Conservation (phyloP, 495 filamentous ascomycete species). For the Penicillium flavigenum region DNA sequence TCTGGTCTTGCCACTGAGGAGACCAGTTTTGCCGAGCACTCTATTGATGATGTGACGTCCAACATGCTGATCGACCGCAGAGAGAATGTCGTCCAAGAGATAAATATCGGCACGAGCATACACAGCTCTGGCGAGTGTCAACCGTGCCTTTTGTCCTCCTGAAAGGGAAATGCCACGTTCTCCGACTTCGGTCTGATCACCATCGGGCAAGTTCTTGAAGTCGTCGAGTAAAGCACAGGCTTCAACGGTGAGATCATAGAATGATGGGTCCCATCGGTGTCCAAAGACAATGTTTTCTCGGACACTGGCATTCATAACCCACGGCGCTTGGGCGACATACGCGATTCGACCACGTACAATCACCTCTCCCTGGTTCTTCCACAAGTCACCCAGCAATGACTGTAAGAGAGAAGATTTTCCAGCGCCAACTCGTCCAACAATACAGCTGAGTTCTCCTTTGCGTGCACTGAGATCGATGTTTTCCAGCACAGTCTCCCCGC, state of each 20-base stretch:
- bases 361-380: slow-evolving; percentile 85
- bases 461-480: slow-evolving; percentile 83
- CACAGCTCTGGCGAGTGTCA: slow-evolving; percentile 93
- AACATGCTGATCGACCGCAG: slow-evolving; percentile 97
- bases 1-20: slow-evolving; percentile 83
- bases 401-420: slow-evolving; percentile 94
- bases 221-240: slow-evolving; percentile 92
- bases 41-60: slow-evolving; percentile 91
- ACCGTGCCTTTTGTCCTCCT: slow-evolving; percentile 92
- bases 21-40: slow-evolving; percentile 81
- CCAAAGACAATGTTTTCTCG: slow-evolving; percentile 97
- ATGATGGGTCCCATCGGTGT: slow-evolving; percentile 88
- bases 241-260: slow-evolving; percentile 92
- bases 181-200: slow-evolving; percentile 94
- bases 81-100: slow-evolving; percentile 88
- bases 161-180: slow-evolving; percentile 97
- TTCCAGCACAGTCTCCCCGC: slow-evolving; percentile 57
- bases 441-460: slow-evolving; percentile 89
- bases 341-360: slow-evolving; percentile 76
- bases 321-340: slow-evolving; percentile 88
- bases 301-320: slow-evolving; percentile 98
- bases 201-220: slow-evolving; percentile 89
- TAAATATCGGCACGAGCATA: slow-evolving; percentile 98
- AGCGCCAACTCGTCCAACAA: slow-evolving; percentile 91
- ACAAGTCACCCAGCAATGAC: slow-evolving; percentile 83